Base-by-base conservation (phyloP, 805 yeast species). In the Ogataea populi-albae region DNA sequence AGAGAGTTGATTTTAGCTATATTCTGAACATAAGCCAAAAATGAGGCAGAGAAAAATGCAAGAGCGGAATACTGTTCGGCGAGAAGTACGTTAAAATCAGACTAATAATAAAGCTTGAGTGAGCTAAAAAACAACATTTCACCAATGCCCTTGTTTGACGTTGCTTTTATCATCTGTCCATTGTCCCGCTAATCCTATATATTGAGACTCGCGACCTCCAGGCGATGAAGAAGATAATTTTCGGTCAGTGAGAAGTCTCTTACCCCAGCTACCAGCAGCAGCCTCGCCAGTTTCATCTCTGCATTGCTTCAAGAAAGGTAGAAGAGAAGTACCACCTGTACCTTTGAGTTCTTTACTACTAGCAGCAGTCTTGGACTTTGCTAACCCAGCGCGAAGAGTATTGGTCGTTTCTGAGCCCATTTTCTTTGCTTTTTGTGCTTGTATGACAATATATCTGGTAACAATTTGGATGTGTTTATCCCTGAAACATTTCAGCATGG, bases 201-300 rank as follows among this genome's bases (percentile, higher is more conserved):
- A 37, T 4, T 37, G 38, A 9, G 23, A 14, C 36, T 30, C 49
- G 7, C 11, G 23, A 11, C 25, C 32, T 11, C 54, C 48, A 17
- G 46, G 53, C 49, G 10, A 36, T 16, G 15, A 34, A 15, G 30
- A 16, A 7, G 15, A 4, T 35, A 15, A n/a, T 14, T 23, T 29
- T 11, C 43, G 63, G 41, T 75, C 74, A 36, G 78, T 73, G 35
- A 81, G 65, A 17, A 81, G 67, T 43, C 91, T 71, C 54, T 77
- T 77, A 56, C 95, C 96, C 97, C 97, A 88, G 31, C 68, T 73
- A 37, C 96, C 91, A 17, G 95, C 96, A 16, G 96, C 96, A 9
- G 88, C 77, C 50, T 84, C 93, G 27, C 95, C 95, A 3, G 96
- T 89, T 58, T 89, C 97, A 63, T 89, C 97, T 59, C 97, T 75